Evolutionary conservation across 169 alveolate species (phyloP), one percentile per base, ranked within the genome.

Genomic region (Babesia microti): DNA sequence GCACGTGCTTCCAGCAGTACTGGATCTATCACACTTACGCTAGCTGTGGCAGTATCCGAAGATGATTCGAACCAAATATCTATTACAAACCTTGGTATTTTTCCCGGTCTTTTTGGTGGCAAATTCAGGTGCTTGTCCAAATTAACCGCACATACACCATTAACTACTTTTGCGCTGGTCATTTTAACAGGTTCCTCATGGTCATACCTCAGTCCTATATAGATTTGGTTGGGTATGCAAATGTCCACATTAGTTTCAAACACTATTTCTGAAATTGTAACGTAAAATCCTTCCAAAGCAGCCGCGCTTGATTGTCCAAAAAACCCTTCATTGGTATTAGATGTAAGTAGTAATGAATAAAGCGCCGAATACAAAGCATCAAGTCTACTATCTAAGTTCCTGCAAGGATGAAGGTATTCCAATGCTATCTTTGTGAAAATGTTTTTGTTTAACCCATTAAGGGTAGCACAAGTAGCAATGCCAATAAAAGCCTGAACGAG

Each of bases 401-500:
- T 46, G 57, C 90, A 82, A 26, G 90, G 90, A 58, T 74, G 79
- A 17, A 82, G 63, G 54, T 82, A 82, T 63, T 82, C 90, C 14
- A 82, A 42, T 19, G 78, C 60, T 35, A 80, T 59, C 45, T 78
- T 73, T 11, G 79, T 28, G 26, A 79, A 75, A 18, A 72, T 72
- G 15, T 58, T 53, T 21, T 74, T 50, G 34, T 69, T 65, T 32
- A 54, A 54, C 47, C 76, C 49, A 43, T 82, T 80, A 12, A 79
- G 28, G 18, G 83, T 75, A n/a, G 79, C 74, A 42, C 83, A 82
- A 29, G 87, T 79, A 41, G 89, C 81, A 6, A 82, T 58, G 21
- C 90, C 90, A n/a, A 83, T 87, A 57, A 82, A 82, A 4, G 90
- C 87, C 59, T 82, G 90, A 11, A 82, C 72, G 40, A 82, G 56